phyloP scores from a whole-genome alignment of 116 monocot species.

The Papilionanthe hybrid region DNA sequence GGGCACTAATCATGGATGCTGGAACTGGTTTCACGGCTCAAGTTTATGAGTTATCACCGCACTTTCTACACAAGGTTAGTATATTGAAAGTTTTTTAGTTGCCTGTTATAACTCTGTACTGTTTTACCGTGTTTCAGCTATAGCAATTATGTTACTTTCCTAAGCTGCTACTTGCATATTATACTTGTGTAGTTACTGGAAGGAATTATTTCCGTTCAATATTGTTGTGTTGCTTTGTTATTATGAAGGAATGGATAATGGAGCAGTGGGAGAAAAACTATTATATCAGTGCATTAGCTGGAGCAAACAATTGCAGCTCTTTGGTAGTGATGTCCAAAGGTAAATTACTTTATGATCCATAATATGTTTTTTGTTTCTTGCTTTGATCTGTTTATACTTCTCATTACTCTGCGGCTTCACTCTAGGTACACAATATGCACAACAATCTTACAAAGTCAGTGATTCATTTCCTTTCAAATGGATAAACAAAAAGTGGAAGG shows the following conservation, averaged over 20 bases:
- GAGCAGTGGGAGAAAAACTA: slow-evolving; percentile 98
- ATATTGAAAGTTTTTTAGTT: not conserved
- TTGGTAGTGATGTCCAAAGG: slow-evolving; percentile 98
- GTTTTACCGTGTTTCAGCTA: not conserved
- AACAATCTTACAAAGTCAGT: slow-evolving; percentile 96
- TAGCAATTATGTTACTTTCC: not conserved
- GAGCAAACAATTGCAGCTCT: slow-evolving; percentile 80
- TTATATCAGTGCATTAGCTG: slow-evolving; percentile 91
- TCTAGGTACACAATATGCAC: slow-evolving; percentile 75
- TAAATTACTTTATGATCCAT: slow-evolving; percentile 14
- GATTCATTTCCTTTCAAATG: slow-evolving; percentile 98
- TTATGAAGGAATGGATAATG: slow-evolving; percentile 91
- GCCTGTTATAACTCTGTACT: not conserved
- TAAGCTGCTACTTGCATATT: no score
- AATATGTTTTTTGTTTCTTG: not conserved
- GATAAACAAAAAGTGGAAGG: slow-evolving; percentile 98
- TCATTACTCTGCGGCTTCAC: not conserved
- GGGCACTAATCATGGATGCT: slow-evolving; percentile 69
- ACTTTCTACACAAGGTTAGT: slow-evolving; percentile 49
- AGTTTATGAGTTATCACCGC: slow-evolving; percentile 41
- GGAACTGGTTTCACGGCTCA: slow-evolving; percentile 53
- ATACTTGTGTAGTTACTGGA: not conserved
- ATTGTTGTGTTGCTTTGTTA: not conserved
- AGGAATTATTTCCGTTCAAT: not conserved
- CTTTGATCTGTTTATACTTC: slow-evolving; percentile 3